Conservation (phyloP, 2,329 filamentous ascomycete genomes). For the Cladosporium phlei region DNA sequence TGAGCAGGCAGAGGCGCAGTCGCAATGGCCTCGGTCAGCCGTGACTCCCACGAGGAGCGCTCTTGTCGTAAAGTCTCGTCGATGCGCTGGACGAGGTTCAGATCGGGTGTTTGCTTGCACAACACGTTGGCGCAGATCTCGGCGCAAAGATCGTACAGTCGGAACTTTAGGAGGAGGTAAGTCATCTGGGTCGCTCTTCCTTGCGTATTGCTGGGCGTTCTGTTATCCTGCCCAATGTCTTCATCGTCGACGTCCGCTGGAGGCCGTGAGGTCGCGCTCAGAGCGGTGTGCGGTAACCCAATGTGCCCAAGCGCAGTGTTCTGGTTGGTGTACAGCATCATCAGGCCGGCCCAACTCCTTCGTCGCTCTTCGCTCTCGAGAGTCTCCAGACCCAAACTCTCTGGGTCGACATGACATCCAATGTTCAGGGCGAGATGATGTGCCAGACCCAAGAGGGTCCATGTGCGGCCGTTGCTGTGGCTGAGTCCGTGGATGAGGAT, state of each 20-base stretch:
- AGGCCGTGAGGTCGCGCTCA: constrained; percentile 27
- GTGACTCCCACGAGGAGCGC: constrained; percentile 21
- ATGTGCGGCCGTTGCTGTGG: constrained; percentile 34
- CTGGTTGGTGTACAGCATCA: constrained; percentile 39
- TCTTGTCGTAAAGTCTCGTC: constrained; percentile 10
- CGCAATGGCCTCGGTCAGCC: constrained; percentile 30
- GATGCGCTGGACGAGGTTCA: constrained; percentile 22
- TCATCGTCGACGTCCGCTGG: background rate
- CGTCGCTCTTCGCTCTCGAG: constrained; percentile 38
- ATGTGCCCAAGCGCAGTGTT: constrained; percentile 35
- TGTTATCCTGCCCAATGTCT: background rate
- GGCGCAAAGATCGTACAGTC: constrained; percentile 34
- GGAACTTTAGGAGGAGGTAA: constrained; percentile 37
- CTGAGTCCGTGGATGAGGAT: constrained; percentile 37
- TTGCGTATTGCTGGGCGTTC: constrained; percentile 35
- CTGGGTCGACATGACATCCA: constrained; percentile 40
- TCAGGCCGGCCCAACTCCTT: constrained; percentile 37
- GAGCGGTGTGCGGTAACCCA: constrained; percentile 26
- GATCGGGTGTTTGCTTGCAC: constrained; percentile 23
- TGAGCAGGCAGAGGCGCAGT: constrained; percentile 31
- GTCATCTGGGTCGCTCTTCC: constrained; percentile 38
- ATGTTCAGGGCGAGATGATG: constrained; percentile 39
- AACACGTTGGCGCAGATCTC: constrained; percentile 36
- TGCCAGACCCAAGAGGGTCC: constrained; percentile 38
- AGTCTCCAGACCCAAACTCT: constrained; percentile 31